Percentiles rank a stretch among this genome's conserved stretches.
Conservation (phyloP, 257 asterid genomes). For the Mentha longifolia region DNA sequence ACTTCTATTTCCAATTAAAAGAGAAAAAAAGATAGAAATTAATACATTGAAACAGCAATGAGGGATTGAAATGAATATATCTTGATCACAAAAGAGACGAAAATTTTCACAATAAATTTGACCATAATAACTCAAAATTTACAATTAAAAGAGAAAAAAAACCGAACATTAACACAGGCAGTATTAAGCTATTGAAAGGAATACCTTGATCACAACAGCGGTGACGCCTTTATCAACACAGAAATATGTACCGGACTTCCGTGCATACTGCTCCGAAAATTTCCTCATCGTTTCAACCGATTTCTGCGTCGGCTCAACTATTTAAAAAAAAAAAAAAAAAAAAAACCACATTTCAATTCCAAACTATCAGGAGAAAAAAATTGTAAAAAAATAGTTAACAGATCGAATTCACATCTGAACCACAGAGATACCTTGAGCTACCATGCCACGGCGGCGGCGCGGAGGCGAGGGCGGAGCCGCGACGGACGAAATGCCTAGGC, state of each 20-base stretch:
- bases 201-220: constrained; percentile 87
- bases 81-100: constrained; percentile 69
- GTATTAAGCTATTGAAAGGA: not conserved
- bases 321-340: not conserved
- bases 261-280: constrained; percentile 98
- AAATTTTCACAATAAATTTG: not conserved
- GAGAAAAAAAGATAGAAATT: not conserved
- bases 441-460: constrained; percentile 44
- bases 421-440: constrained; percentile 57
- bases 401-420: not conserved
- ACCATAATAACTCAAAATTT: not conserved
- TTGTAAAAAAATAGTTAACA: not conserved
- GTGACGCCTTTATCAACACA: constrained; percentile 94
- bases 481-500: constrained; percentile 56
- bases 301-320: constrained; percentile 91
- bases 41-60: not conserved
- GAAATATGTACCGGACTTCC: constrained; percentile 83
- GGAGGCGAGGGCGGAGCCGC: constrained; percentile 49
- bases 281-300: constrained; percentile 97
- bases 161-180: not conserved
- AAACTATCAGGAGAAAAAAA: not conserved
- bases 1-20: not conserved
- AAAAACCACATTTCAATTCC: constrained; percentile 22
- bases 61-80: constrained; percentile 38
- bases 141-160: constrained; percentile 1